Evolutionary conservation across 768 basidiomycete species (phyloP), one percentile per base, ranked within the genome.

Genomic region (Podaxis sp.): DNA sequence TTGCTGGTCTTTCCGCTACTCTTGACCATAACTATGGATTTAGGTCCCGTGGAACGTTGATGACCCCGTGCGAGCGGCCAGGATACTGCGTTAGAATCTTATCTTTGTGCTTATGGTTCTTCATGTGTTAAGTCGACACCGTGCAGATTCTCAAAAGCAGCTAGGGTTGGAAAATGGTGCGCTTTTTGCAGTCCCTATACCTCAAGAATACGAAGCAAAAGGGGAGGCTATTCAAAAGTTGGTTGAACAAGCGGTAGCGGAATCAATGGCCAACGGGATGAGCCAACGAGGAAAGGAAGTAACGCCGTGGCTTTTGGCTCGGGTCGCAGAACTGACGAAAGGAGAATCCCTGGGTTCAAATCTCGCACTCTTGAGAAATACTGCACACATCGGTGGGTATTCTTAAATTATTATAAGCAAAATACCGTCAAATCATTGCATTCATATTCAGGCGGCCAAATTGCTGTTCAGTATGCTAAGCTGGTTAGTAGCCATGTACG

Each of bases 221-320:
- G 94, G 94, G 6, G 77, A 80, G 56, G 67, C 74, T 41, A 83
- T 97, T 13, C 94, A 98, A 71, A 71, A 79, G 47, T 87, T 88
- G 0, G 90, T 98, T 7, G 88, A 96, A 61, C 87, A 85, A 67
- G 97, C 97, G 6, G 83, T 99, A 4, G 71, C 72, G 13, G 96
- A 99, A 75, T 90, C 92, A 3, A 88, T 92, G 64, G 81, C 83
- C 62, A 89, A 88, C 65, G 94, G 95, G 2, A 77, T 96, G 51
- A 89, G 83, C 68, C 85, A 79, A 67, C 78, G 81, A 17, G 97
- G 97, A 2, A 98, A 97, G 68, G 91, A 94, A 63, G 94, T 85
- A 5, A 99, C 97, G 1, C 97, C 97, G 6, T 98, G 96, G 96
- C 78, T 99, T 9, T 78, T 99, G 33, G 79, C 82, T 49, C 86